These are phyloP conservation scores for Penicillium vulpinum DNA, from an alignment of 2,329 filamentous ascomycete species.

Conservation along the genomic window DNA sequence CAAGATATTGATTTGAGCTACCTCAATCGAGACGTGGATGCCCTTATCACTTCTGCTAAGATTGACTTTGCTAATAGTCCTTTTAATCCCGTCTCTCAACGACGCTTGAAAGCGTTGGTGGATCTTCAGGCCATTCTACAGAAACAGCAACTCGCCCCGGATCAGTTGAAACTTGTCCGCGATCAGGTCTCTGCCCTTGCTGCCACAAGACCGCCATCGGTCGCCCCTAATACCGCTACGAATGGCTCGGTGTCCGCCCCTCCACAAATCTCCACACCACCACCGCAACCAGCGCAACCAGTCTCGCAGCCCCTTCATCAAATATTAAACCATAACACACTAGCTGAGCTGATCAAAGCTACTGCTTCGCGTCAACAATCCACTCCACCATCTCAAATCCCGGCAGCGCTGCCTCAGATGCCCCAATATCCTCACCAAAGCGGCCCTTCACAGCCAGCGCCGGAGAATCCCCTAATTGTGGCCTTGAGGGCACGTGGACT, in stretches of 20 bases:
- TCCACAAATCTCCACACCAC: conserved; percentile 45
- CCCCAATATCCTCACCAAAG: conserved; percentile 59
- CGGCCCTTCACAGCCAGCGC: conserved; percentile 55
- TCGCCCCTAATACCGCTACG: conserved; percentile 16
- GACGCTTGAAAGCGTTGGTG: conserved; percentile 78
- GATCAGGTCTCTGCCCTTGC: conserved; percentile 78
- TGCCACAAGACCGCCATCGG: conserved; percentile 38
- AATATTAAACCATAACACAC: conserved; percentile 45
- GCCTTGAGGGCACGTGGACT: conserved; percentile 69
- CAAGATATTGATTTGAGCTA: conserved; percentile 61
- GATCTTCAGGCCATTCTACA: conserved; percentile 80
- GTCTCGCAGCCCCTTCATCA: conserved; percentile 38
- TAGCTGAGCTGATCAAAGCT: conserved; percentile 48
- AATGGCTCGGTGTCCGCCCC: conserved; percentile 33
- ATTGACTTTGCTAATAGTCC: conserved; percentile 73
- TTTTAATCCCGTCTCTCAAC: conserved; percentile 72
- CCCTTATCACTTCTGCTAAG: conserved; percentile 71
- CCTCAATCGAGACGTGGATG: conserved; percentile 79
- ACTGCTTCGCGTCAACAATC: conserved; percentile 43
- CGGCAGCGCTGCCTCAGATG: conserved; percentile 50
- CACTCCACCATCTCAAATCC: conserved; percentile 50
- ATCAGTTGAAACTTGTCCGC: conserved; percentile 81
- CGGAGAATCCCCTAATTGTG: conserved; percentile 64
- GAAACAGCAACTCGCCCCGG: conserved; percentile 72
- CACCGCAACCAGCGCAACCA: conserved; percentile 34